Evolutionary conservation across 2,329 filamentous ascomycete genomes (phyloP).

Genomic region (Ophiostoma tasmaniense): DNA sequence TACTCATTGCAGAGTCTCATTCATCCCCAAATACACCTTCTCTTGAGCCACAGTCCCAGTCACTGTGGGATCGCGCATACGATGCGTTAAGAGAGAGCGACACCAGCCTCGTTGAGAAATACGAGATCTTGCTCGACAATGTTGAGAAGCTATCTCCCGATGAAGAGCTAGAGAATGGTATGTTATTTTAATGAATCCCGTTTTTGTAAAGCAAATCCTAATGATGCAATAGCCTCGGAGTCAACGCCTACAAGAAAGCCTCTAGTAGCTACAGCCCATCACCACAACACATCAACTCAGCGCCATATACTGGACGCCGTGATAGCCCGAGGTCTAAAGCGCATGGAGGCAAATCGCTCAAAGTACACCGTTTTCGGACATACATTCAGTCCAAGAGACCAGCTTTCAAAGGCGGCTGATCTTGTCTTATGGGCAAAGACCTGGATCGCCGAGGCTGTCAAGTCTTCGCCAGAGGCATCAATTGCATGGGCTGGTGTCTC

Average conservation of each 20-base stretch:
- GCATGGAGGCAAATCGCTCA: neutral
- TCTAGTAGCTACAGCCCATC: neutral
- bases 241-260: neutral
- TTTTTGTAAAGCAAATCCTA: neutral
- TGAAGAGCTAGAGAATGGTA: neutral
- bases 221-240: neutral
- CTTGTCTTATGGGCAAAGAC: neutral
- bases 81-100: neutral
- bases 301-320: neutral
- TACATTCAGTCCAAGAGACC: neutral
- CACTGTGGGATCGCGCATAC: neutral
- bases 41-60: neutral
- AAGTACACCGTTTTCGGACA: neutral
- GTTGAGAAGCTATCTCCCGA: neutral
- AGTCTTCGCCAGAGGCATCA: slow-evolving; percentile 1
- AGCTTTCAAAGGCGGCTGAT: neutral
- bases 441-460: neutral
- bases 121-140: neutral
- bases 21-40: neutral
- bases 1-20: neutral
- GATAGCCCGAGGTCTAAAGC: neutral
- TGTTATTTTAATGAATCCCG: neutral
- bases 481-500: neutral
- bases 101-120: neutral
- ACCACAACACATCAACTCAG: neutral